Conservation (phyloP, 2,329 filamentous ascomycete species). For the Exophiala xenobiotica region DNA sequence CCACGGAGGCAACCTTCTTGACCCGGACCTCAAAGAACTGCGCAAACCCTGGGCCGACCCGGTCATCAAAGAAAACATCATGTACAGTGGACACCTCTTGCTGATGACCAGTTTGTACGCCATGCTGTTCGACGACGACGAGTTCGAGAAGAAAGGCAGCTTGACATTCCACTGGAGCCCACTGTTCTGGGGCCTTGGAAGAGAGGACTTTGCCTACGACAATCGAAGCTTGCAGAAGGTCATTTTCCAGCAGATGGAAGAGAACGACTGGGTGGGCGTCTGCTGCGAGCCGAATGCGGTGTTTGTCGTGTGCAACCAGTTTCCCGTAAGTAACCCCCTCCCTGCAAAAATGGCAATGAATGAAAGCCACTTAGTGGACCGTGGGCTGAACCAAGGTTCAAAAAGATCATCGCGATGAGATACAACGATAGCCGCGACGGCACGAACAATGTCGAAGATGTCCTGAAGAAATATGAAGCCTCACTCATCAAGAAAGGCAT, state of each 20-base stretch:
- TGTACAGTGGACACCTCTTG: constrained; percentile 45
- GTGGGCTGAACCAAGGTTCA: not conserved
- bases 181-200: constrained; percentile 41
- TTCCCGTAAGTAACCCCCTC: constrained; percentile 42
- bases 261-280: constrained; percentile 41
- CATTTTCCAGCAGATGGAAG: constrained; percentile 41
- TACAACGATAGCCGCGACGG: constrained; percentile 40
- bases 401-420: constrained; percentile 39
- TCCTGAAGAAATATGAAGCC: constrained; percentile 40
- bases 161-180: constrained; percentile 44
- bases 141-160: constrained; percentile 37
- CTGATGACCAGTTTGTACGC: constrained; percentile 42
- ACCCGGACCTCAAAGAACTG: constrained; percentile 42
- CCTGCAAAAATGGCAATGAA: too few relatives aligned
- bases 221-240: constrained; percentile 37
- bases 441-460: constrained; percentile 34
- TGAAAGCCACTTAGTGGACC: too few relatives aligned
- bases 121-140: constrained; percentile 46
- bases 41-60: constrained; percentile 46
- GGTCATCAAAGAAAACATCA: constrained; percentile 43
- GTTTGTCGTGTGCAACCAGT: constrained; percentile 44
- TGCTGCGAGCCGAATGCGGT: constrained; percentile 45
- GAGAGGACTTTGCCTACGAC: constrained; percentile 38
- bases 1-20: constrained; percentile 35
- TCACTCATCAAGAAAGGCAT: constrained; percentile 38